phyloP scores from a whole-genome alignment of 2,329 filamentous ascomycete species.

The Verticillium tricorpus region DNA sequence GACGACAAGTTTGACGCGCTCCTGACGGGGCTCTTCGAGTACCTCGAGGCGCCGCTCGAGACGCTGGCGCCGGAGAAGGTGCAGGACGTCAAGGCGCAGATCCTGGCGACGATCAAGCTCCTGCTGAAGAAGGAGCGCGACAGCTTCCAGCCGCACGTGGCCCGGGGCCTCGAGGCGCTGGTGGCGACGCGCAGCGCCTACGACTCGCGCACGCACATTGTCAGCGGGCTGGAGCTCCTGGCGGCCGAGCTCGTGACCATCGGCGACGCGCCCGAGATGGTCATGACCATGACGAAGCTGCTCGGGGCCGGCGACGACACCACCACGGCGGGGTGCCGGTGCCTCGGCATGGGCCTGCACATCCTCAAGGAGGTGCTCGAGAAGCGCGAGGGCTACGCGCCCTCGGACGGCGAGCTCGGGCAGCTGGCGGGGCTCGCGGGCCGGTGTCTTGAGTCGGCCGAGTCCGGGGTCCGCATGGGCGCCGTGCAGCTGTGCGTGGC shows the following conservation, averaged over 20 bases:
- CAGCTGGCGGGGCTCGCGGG: constrained; percentile 46
- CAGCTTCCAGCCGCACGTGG: constrained; percentile 63
- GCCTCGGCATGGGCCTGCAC: constrained; percentile 59
- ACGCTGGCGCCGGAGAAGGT: constrained; percentile 58
- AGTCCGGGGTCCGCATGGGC: constrained; percentile 65
- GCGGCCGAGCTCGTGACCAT: constrained; percentile 67
- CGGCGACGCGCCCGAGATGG: constrained; percentile 58
- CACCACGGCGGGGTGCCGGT: constrained; percentile 41
- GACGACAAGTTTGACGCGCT: constrained; percentile 67
- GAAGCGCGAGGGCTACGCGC: constrained; percentile 40
- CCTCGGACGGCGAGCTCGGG: constrained; percentile 46
- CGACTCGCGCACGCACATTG: constrained; percentile 66
- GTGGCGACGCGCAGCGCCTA: constrained; percentile 61
- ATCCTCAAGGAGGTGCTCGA: constrained; percentile 58
- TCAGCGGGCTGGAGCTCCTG: constrained; percentile 68
- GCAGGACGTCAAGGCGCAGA: constrained; percentile 69
- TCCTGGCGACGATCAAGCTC: constrained; percentile 68
- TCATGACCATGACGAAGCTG: constrained; percentile 46
- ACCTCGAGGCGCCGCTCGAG: constrained; percentile 58
- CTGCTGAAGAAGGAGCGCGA: constrained; percentile 65
- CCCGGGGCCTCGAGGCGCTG: constrained; percentile 62
- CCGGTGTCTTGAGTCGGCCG: constrained; percentile 55
- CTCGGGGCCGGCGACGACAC: constrained; percentile 41
- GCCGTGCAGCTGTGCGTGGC: constrained; percentile 76
- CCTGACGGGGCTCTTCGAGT: constrained; percentile 64